These are phyloP conservation scores for Phialophora tarda DNA, from an alignment of 2,329 filamentous ascomycete genomes.

Conservation along the genomic window DNA sequence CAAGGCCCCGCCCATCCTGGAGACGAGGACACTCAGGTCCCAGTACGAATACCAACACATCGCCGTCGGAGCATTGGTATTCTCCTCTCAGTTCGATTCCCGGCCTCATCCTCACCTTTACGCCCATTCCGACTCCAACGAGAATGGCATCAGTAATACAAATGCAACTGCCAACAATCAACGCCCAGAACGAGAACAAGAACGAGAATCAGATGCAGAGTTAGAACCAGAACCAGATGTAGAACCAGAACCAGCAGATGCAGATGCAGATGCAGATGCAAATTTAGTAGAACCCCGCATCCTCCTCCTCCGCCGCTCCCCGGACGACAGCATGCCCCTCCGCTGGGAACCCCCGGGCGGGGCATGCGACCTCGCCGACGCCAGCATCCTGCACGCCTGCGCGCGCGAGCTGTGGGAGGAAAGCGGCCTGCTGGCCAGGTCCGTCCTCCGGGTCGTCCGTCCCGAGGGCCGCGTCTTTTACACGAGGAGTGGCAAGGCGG, in stretches of 20 bases:
- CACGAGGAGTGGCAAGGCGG: constrained; percentile 31
- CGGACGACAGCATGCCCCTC: constrained; percentile 48
- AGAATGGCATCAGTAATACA: too few species aligned
- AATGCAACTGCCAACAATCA: too few species aligned
- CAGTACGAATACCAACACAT: constrained; percentile 19
- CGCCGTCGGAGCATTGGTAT: constrained; percentile 27
- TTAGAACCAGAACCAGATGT: background rate
- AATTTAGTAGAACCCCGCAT: constrained; percentile 33
- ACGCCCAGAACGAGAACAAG: too few species aligned
- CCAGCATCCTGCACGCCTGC: constrained; percentile 56
- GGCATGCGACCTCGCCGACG: constrained; percentile 53
- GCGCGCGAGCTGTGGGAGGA: constrained; percentile 60
- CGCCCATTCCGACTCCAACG: too few species aligned
- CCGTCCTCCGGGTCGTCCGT: constrained; percentile 51
- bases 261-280: too few species aligned
- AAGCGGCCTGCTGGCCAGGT: constrained; percentile 54
- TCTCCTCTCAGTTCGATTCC: background rate
- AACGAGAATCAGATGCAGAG: background rate
- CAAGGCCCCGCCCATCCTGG: too few species aligned
- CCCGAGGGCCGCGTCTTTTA: constrained; percentile 38
- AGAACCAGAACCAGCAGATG: too few species aligned
- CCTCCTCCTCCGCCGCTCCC: constrained; percentile 54
- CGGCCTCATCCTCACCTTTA: too few species aligned
- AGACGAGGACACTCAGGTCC: too few species aligned
- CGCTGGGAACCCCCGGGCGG: constrained; percentile 61